A percentile compares a stretch with the other conserved stretches of the same genome.
Evolutionary conservation across 1,284 basidiomycete species (phyloP).

Genomic region (Macrocybe sp.): DNA sequence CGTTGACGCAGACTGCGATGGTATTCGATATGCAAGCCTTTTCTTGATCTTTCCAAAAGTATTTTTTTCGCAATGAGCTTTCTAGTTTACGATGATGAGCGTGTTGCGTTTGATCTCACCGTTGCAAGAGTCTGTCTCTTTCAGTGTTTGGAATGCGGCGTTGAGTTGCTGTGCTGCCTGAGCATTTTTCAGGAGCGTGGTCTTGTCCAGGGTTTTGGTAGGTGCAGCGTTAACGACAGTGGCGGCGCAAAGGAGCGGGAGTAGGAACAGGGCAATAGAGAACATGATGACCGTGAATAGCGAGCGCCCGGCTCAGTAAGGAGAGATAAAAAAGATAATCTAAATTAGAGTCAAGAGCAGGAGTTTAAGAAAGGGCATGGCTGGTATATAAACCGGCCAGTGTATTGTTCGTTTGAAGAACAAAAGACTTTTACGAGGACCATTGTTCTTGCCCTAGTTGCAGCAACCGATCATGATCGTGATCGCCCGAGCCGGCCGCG

Average conservation of each 20-base stretch:
- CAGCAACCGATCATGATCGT: neutral
- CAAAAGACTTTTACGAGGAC: neutral
- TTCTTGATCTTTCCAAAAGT: conserved; percentile 28
- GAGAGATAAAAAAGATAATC: conserved; percentile 8
- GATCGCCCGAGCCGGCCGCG: conserved; percentile 1
- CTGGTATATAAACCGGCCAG: too few relatives aligned
- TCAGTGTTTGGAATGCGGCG: conserved; percentile 33
- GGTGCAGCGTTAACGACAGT: conserved; percentile 27
- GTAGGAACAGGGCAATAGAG: conserved; percentile 21
- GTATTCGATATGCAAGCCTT: conserved; percentile 38
- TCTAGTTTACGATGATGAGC: neutral
- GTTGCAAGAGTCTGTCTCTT: conserved; percentile 34
- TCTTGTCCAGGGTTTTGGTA: conserved; percentile 28
- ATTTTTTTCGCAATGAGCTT: neutral
- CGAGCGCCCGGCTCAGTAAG: conserved; percentile 30
- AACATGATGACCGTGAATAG: conserved; percentile 19
- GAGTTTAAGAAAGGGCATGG: conserved; percentile 9
- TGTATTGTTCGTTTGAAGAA: conserved; percentile 1
- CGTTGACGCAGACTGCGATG: conserved; percentile 36
- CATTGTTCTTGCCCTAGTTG: neutral
- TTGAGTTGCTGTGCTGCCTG: conserved; percentile 47
- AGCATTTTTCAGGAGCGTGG: conserved; percentile 39
- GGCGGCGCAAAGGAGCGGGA: conserved; percentile 16
- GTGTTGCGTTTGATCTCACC: conserved; percentile 25
- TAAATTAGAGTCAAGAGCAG: conserved; percentile 3